Evolutionary conservation across 2,329 filamentous ascomycete species (phyloP), one percentile per base, ranked within the genome.

Genomic region (Emmonsia crescens): DNA sequence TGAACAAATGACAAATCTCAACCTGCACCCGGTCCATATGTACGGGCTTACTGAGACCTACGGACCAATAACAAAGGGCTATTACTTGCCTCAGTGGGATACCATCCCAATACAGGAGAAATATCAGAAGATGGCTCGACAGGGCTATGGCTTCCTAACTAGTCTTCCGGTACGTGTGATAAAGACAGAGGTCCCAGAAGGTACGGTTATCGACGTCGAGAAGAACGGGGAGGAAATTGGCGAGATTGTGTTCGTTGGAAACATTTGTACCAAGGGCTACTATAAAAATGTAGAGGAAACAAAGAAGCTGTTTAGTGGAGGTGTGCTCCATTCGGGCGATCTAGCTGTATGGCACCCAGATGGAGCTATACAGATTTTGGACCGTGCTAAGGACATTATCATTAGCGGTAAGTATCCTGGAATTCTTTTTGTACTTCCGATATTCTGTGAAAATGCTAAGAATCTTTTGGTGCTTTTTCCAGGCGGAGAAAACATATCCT

Each of bases 401-500:
- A 99, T 99, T 65, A 95, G 89, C 60, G 89, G 89, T 89, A 79
- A 67, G 81, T 74, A 36, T 14, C 21, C 36, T 49, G 21, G 38
- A 54, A 5, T 36, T 40, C 49, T 19, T 38, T 10, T 16, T 29
- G 14, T 27, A 49, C 31, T 16, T 46, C 16, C 29, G 16, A 40
- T 27, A 27, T 56, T 54, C 58, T 38, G 52, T 16, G 9, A 40
- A 38, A 38, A 55, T 38, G 29, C 52, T 38, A 55, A 55, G 31
- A 3, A 55, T 40, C 24, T 46, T 12, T n/a, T n/a, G 55, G 19
- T n/a, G 19, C 19, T 31, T 10, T 24, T 57, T 57, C 55, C 63
- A 90, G 92, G 93, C 55, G 94, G 94, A 62, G 94, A 99, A 75
- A 99, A 99, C 73, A 97, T 99, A 64, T 96, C 90, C 2, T 95